A percentile compares a stretch with the other conserved stretches of the same genome.
Conservation (phyloP, 2,329 filamentous ascomycete genomes). For the Colletotrichum lini region DNA sequence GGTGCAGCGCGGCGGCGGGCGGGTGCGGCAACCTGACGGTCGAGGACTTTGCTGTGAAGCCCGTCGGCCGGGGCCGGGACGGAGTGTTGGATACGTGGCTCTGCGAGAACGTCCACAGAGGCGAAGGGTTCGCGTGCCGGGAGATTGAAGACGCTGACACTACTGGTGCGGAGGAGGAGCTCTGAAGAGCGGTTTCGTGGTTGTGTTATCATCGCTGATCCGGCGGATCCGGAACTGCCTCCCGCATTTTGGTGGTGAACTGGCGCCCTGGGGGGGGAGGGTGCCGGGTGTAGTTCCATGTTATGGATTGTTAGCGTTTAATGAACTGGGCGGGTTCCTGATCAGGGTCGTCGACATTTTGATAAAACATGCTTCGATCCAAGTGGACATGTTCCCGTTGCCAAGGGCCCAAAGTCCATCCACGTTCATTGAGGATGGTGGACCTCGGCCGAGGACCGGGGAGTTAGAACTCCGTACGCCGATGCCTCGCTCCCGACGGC, state of each 20-base stretch:
- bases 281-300: not conserved
- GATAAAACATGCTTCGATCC: constrained; percentile 13
- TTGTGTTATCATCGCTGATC: not conserved
- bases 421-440: not conserved
- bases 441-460: constrained; percentile 23
- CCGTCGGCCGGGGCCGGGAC: constrained; percentile 25
- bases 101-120: constrained; percentile 48
- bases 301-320: not conserved
- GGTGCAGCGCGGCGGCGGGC: constrained; percentile 51
- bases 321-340: not conserved
- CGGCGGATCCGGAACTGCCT: constrained; percentile 20
- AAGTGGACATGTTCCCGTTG: constrained; percentile 12
- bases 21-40: constrained; percentile 51
- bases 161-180: constrained; percentile 9
- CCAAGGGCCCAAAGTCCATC: not conserved
- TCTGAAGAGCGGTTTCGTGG: constrained; percentile 9
- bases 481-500: constrained; percentile 6
- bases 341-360: not conserved
- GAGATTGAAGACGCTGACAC: constrained; percentile 14
- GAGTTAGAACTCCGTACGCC: constrained; percentile 24
- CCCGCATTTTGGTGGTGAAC: not conserved
- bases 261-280: not conserved
- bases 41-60: constrained; percentile 45
- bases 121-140: constrained; percentile 47
- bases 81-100: constrained; percentile 45